Evolutionary conservation across 164 flowering plant genomes (phyloP).

Genomic region (Kingdonia uniflora): DNA sequence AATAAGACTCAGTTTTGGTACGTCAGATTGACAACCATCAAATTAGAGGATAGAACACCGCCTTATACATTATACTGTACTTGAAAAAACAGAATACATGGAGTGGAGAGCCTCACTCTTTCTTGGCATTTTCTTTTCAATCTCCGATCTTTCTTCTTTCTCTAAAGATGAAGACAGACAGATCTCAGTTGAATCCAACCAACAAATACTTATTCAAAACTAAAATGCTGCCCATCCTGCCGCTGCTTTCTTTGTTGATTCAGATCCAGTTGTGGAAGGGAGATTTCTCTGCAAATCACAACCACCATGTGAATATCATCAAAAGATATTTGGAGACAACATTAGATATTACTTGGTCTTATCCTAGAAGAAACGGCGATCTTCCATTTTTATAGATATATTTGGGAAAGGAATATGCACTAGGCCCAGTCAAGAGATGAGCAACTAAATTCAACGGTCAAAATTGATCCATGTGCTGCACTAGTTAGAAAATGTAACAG

Average conservation of each 20-base stretch:
- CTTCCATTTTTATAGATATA: too few species aligned
- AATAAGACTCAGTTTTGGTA: too few species aligned
- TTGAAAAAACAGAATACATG: too few species aligned
- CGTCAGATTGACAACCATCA: too few species aligned
- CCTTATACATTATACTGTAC: too few species aligned
- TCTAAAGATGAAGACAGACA: constrained; percentile 1
- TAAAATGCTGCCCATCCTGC: constrained; percentile 98
- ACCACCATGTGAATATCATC: constrained; percentile 1
- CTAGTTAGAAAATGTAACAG: neutral
- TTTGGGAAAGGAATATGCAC: too few species aligned
- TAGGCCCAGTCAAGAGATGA: too few species aligned
- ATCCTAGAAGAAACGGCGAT: neutral
- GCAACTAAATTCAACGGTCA: too few species aligned
- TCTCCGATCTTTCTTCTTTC: neutral
- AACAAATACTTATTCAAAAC: constrained; percentile 19
- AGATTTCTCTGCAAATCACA: constrained; percentile 60
- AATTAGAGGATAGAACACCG: too few species aligned
- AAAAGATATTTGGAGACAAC: neutral
- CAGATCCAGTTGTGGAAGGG: constrained; percentile 55
- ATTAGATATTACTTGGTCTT: neutral
- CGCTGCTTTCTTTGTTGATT: constrained; percentile 44
- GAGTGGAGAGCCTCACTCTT: too few species aligned
- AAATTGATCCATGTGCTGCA: too few species aligned
- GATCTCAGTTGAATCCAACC: constrained; percentile 11
- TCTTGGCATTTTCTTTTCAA: neutral